These are phyloP conservation scores for Psilocybe azurescens DNA, from an alignment of 768 basidiomycete genomes.

Conservation along the genomic window DNA sequence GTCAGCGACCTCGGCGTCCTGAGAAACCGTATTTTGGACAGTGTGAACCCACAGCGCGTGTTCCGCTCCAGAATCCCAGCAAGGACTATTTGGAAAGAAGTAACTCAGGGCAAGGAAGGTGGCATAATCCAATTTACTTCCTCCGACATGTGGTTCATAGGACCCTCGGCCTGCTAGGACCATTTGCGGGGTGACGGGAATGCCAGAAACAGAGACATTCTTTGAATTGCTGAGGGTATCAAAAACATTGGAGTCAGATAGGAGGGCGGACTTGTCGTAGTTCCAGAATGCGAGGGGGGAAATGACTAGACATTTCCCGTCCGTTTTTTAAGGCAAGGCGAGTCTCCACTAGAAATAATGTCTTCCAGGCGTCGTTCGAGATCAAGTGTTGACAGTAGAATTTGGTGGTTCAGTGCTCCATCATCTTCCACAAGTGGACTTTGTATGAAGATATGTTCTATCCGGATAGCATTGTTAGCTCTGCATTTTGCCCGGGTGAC, in stretches of 20 bases:
- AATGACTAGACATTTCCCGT: constrained; percentile 68
- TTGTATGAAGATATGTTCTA: constrained; percentile 79
- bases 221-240: constrained; percentile 57
- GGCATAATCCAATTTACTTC: constrained; percentile 63
- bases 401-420: constrained; percentile 63
- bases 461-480: constrained; percentile 69
- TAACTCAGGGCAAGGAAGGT: constrained; percentile 81
- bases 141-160: constrained; percentile 52
- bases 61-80: constrained; percentile 57
- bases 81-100: constrained; percentile 80
- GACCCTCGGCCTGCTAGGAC: constrained; percentile 74
- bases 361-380: constrained; percentile 64
- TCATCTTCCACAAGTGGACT: constrained; percentile 52
- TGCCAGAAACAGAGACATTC: constrained; percentile 65
- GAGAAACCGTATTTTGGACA: constrained; percentile 44
- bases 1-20: constrained; percentile 34
- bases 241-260: constrained; percentile 59
- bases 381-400: constrained; percentile 65
- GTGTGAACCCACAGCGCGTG: constrained; percentile 69
- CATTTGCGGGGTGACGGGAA: constrained; percentile 75
- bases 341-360: constrained; percentile 40
- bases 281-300: constrained; percentile 82
- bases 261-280: constrained; percentile 59
- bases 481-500: constrained; percentile 75
- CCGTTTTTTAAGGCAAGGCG: constrained; percentile 59